phyloP scores from a whole-genome alignment of 768 basidiomycete genomes.

The Rhodotorula sphaerocarpa region DNA sequence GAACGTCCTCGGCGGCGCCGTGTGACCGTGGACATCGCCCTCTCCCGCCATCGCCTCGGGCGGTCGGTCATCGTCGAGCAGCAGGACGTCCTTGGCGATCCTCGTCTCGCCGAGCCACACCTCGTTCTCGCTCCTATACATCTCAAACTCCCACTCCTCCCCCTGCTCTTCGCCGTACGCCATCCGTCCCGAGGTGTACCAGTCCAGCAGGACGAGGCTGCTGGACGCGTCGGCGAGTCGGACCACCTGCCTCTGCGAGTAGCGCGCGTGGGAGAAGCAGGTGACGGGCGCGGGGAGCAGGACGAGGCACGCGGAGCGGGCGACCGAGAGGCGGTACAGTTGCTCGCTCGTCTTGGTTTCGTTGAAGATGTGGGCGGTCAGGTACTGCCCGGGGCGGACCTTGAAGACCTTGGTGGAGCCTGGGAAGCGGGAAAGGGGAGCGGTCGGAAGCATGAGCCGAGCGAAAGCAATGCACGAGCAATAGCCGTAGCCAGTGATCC shows the following conservation, averaged over 20 bases:
- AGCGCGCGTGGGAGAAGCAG: constrained; percentile 74
- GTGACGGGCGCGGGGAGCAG: constrained; percentile 88
- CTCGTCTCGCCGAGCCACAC: constrained; percentile 57
- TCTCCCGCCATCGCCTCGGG: background rate
- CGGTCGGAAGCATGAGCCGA: background rate
- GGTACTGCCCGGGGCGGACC: constrained; percentile 56
- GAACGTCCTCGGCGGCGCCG: constrained; percentile 44
- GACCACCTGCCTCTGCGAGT: constrained; percentile 76
- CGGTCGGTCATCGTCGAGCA: constrained; percentile 52
- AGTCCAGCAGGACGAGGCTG: constrained; percentile 72
- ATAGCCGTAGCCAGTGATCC: too few relatives aligned
- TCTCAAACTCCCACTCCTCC: constrained; percentile 82
- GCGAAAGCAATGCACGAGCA: background rate
- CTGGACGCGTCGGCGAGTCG: constrained; percentile 51
- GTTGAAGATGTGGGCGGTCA: constrained; percentile 16
- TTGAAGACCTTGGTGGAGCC: constrained; percentile 96
- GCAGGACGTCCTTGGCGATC: constrained; percentile 66
- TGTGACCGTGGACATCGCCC: constrained; percentile 36
- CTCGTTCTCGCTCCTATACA: constrained; percentile 79
- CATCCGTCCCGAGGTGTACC: constrained; percentile 81
- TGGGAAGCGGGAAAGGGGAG: constrained; percentile 39
- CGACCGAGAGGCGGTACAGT: constrained; percentile 55
- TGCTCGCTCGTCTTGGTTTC: constrained; percentile 52
- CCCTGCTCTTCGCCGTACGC: constrained; percentile 43
- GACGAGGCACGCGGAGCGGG: constrained; percentile 55